phyloP scores from a whole-genome alignment of 345 rosid genomes.

The Gossypium rotundifolium region DNA sequence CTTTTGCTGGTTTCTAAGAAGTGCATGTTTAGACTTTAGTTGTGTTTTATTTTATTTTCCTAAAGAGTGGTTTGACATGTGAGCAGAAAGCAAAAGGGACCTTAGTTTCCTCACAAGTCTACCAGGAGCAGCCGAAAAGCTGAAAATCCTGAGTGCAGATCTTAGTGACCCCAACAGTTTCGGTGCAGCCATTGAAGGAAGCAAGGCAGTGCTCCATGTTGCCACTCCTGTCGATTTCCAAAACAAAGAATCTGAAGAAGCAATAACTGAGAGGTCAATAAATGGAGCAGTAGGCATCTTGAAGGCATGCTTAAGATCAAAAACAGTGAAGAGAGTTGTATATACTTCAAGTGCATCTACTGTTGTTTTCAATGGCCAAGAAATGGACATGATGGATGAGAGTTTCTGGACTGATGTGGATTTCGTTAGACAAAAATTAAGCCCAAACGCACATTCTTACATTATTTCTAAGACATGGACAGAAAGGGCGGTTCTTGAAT shows the following conservation, averaged over 20 bases:
- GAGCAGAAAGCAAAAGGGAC: neutral
- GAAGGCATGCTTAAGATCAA: conserved; percentile 38
- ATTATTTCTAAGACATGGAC: conserved; percentile 13
- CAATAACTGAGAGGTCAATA: conserved; percentile 36
- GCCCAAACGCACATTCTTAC: neutral
- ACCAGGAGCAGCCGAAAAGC: neutral
- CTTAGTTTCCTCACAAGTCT: neutral
- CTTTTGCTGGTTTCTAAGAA: neutral
- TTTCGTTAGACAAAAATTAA: neutral
- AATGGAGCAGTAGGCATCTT: conserved; percentile 49
- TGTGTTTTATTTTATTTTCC: neutral
- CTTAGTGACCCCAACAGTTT: conserved; percentile 46
- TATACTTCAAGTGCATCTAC: conserved; percentile 51
- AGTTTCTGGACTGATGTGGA: neutral
- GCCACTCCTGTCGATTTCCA: conserved; percentile 17
- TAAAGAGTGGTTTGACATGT: neutral
- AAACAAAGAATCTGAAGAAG: conserved; percentile 15
- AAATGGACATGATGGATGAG: conserved; percentile 17
- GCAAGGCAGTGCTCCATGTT: conserved; percentile 49
- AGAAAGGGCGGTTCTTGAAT: conserved; percentile 4
- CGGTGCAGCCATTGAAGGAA: conserved; percentile 47
- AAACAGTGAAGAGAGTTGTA: conserved; percentile 50
- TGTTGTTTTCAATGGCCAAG: neutral
- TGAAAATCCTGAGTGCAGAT: conserved; percentile 37
- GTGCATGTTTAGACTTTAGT: neutral